Percentiles rank a stretch among this genome's conserved stretches.
phyloP scores from a whole-genome alignment of 148 eudicot species.

The Camellia sinensis region DNA sequence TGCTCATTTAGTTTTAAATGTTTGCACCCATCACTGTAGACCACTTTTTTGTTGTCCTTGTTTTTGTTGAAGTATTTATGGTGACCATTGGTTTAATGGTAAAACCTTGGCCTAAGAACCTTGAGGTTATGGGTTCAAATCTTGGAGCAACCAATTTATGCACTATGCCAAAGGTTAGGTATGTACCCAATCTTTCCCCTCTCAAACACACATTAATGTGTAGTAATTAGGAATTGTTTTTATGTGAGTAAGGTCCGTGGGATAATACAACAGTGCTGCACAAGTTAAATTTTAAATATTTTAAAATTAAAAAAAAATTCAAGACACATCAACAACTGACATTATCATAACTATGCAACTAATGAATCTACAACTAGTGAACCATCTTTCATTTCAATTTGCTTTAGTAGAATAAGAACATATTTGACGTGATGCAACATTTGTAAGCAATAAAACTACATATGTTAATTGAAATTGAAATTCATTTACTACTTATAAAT shows the following conservation, averaged over 20 bases:
- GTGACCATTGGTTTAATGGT: no score
- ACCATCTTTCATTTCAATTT: not conserved
- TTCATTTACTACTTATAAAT: not conserved
- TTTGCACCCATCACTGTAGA: not conserved
- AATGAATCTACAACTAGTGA: not conserved
- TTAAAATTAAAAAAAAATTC: not conserved
- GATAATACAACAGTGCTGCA: not conserved
- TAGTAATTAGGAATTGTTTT: no score
- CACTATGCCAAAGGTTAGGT: no score
- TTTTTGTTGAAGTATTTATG: not conserved
- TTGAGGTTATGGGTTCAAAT: no score
- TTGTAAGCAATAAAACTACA: not conserved
- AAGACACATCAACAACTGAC: not conserved
- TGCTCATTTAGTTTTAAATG: not conserved
- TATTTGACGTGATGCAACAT: not conserved
- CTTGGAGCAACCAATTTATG: no score
- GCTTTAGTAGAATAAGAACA: slow-evolving; percentile 4
- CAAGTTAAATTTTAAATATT: not conserved
- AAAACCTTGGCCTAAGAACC: no score
- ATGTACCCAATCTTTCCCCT: no score
- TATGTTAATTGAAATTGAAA: not conserved
- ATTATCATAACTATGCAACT: not conserved
- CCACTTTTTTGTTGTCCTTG: not conserved
- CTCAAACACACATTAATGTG: no score
- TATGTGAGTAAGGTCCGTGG: not conserved